A percentile compares a stretch with the other conserved stretches of the same genome.
phyloP scores from a whole-genome alignment of 1,139 yeast species.

The Hemisphaericaspora xylofermentans region DNA sequence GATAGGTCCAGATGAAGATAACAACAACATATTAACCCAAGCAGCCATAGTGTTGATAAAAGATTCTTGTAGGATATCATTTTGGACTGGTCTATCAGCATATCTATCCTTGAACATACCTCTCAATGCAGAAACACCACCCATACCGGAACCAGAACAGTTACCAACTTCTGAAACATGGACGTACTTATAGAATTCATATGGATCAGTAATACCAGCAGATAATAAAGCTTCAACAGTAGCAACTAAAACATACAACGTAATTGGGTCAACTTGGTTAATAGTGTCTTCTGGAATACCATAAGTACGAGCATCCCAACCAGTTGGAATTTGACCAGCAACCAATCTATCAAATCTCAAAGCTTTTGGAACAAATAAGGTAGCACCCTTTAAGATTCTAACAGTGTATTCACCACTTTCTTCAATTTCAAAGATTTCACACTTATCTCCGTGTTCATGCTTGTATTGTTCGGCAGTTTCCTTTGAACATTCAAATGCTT shows the following conservation, averaged over 20 bases:
- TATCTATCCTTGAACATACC: slow-evolving; percentile 97
- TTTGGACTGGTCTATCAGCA: slow-evolving; percentile 90
- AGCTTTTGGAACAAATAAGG: slow-evolving; percentile 91
- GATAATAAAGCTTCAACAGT: slow-evolving; percentile 92
- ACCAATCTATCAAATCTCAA: slow-evolving; percentile 92
- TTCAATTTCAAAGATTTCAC: slow-evolving; percentile 85
- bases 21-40: slow-evolving; percentile 96
- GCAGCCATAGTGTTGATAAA: slow-evolving; percentile 99
- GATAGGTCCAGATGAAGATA: slow-evolving; percentile 98
- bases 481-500: slow-evolving; percentile 91
- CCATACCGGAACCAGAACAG: slow-evolving; percentile 99
- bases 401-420: slow-evolving; percentile 93
- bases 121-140: slow-evolving; percentile 95
- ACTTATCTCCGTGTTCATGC: slow-evolving; percentile 90
- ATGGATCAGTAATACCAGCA: slow-evolving; percentile 96
- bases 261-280: slow-evolving; percentile 93
- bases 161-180: slow-evolving; percentile 98
- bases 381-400: slow-evolving; percentile 87
- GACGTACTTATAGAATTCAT: slow-evolving; percentile 95
- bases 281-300: slow-evolving; percentile 95
- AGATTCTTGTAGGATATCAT: slow-evolving; percentile 94
- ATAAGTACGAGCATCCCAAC: slow-evolving; percentile 94
- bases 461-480: slow-evolving; percentile 95
- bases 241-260: slow-evolving; percentile 87
- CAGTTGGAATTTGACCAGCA: slow-evolving; percentile 98